Evolutionary conservation across 768 basidiomycete genomes (phyloP).

Genomic region (Erythrobasidium yunnanense): DNA sequence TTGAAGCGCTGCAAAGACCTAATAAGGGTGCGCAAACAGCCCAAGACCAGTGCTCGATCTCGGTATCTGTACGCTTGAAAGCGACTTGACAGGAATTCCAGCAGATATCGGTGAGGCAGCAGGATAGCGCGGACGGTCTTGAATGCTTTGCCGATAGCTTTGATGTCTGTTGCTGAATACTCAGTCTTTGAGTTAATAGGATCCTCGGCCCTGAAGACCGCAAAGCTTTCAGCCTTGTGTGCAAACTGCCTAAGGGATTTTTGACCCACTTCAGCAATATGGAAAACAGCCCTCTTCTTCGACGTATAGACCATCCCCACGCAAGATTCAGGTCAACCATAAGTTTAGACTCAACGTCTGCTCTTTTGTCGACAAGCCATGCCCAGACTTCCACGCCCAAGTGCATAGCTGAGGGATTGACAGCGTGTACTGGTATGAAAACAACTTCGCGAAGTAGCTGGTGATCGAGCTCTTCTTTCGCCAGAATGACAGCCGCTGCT

Average conservation of each 20-base stretch:
- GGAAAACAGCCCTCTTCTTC: constrained; percentile 73
- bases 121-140: constrained; percentile 63
- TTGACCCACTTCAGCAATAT: constrained; percentile 60
- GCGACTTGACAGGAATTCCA: constrained; percentile 81
- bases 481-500: constrained; percentile 69
- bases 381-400: constrained; percentile 91
- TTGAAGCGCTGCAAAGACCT: constrained; percentile 63
- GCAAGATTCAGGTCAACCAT: constrained; percentile 76
- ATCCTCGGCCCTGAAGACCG: constrained; percentile 57
- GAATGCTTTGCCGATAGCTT: constrained; percentile 61
- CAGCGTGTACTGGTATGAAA: constrained; percentile 72
- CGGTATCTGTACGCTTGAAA: constrained; percentile 88
- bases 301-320: constrained; percentile 72
- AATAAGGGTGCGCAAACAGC: constrained; percentile 72
- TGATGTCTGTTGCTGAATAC: constrained; percentile 83
- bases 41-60: constrained; percentile 67
- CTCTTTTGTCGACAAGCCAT: constrained; percentile 81
- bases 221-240: background rate
- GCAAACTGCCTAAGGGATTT: background rate
- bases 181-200: constrained; percentile 76
- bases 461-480: constrained; percentile 59
- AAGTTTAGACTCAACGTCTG: constrained; percentile 66
- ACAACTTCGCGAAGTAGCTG: constrained; percentile 79
- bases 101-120: constrained; percentile 66
- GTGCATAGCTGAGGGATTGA: constrained; percentile 72